Conservation (phyloP, 2,329 filamentous ascomycete genomes). For the Scortechinia acanthostroma region DNA sequence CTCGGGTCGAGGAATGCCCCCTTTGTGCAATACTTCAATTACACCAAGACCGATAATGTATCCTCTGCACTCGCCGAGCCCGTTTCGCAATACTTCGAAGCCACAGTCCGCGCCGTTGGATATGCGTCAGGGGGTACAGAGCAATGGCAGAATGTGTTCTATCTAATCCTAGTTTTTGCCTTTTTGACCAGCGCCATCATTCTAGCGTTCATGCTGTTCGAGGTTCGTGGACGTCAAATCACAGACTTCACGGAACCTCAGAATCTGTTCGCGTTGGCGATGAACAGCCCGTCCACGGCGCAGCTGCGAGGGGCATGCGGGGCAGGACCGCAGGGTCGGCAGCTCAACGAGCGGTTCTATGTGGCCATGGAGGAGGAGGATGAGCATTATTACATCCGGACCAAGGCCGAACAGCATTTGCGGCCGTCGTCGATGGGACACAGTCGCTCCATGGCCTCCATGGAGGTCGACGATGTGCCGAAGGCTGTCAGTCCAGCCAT, state of each 20-base stretch:
- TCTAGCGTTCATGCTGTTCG: slow-evolving; percentile 51
- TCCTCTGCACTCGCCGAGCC: slow-evolving; percentile 26
- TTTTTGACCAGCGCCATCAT: slow-evolving; percentile 64
- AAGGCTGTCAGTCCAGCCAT: not conserved
- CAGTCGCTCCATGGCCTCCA: not conserved
- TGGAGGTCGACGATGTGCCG: not conserved
- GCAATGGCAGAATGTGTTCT: slow-evolving; percentile 59
- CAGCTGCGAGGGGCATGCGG: slow-evolving; percentile 46
- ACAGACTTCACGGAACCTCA: slow-evolving; percentile 75
- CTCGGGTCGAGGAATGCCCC: slow-evolving; percentile 49
- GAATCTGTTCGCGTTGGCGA: slow-evolving; percentile 66
- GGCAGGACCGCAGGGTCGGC: slow-evolving; percentile 38
- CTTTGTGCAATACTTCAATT: slow-evolving; percentile 49
- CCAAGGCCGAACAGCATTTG: not conserved
- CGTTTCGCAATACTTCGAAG: slow-evolving; percentile 50
- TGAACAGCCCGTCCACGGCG: slow-evolving; percentile 52
- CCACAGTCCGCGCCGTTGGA: slow-evolving; percentile 54
- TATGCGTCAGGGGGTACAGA: slow-evolving; percentile 62
- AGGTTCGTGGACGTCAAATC: slow-evolving; percentile 44
- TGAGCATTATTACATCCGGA: not conserved
- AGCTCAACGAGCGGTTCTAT: slow-evolving; percentile 35
- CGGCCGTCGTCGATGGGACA: not conserved
- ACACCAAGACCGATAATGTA: slow-evolving; percentile 29
- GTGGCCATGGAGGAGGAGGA: slow-evolving; percentile 10
- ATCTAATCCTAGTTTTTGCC: slow-evolving; percentile 55